Evolutionary conservation across 2,329 filamentous ascomycete species (phyloP).

Genomic region (Exophiala alcalophila): DNA sequence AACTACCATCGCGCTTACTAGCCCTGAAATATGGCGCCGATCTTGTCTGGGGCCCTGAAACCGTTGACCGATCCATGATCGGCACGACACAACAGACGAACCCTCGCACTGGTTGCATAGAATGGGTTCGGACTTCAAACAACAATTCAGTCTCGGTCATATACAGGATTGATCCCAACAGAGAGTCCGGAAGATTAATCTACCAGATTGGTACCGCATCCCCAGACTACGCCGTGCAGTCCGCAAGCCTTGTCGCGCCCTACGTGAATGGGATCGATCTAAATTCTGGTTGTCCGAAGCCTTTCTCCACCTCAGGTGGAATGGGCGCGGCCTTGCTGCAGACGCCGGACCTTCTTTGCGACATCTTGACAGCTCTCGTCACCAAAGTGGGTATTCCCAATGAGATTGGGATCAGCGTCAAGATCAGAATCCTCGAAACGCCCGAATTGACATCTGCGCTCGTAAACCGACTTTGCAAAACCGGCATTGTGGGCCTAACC

Average conservation of each 20-base stretch:
- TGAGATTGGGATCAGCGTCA: slow-evolving; percentile 92
- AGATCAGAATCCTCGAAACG: slow-evolving; percentile 83
- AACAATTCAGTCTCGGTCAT: slow-evolving; percentile 65
- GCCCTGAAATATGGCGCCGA: slow-evolving; percentile 95
- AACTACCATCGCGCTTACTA: slow-evolving; percentile 82
- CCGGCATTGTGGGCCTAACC: slow-evolving; percentile 87
- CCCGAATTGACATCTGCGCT: slow-evolving; percentile 71
- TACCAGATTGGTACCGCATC: slow-evolving; percentile 91
- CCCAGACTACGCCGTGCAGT: slow-evolving; percentile 76
- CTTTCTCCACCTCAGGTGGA: slow-evolving; percentile 86
- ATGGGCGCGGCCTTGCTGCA: slow-evolving; percentile 92
- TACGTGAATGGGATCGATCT: slow-evolving; percentile 95
- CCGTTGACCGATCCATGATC: slow-evolving; percentile 87
- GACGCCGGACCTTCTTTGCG: slow-evolving; percentile 77
- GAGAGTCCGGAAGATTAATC: slow-evolving; percentile 72
- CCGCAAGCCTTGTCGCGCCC: slow-evolving; percentile 75
- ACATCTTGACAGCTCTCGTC: slow-evolving; percentile 81
- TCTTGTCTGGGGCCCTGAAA: slow-evolving; percentile 96
- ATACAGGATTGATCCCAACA: slow-evolving; percentile 75
- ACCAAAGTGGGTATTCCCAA: slow-evolving; percentile 71
- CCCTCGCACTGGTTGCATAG: slow-evolving; percentile 71
- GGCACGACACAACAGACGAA: slow-evolving; percentile 78
- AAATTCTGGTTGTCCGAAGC: slow-evolving; percentile 97
- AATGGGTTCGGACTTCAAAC: slow-evolving; percentile 75
- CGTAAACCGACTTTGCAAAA: slow-evolving; percentile 73